A percentile compares a stretch with the other conserved stretches of the same genome.
Conservation (phyloP, 2,329 filamentous ascomycete genomes). For the Tolypocladium endophyticum region DNA sequence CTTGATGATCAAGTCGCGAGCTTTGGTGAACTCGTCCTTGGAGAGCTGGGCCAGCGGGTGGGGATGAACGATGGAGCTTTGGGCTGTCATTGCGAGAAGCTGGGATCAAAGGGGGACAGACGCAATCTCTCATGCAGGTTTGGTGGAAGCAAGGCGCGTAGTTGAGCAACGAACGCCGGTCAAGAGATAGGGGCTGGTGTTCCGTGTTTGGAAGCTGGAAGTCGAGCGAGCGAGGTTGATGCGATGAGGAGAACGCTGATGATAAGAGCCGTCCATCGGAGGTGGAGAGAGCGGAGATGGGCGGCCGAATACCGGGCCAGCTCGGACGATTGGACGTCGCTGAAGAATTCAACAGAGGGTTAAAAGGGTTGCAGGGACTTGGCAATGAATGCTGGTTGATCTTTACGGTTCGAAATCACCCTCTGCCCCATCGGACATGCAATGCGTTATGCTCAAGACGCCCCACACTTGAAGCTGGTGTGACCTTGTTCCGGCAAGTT, state of each 20-base stretch:
- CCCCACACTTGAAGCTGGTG: not conserved
- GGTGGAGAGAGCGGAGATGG: not conserved
- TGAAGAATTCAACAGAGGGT: no score
- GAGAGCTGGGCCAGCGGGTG: constrained; percentile 40
- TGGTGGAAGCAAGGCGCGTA: not conserved
- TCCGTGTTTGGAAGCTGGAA: not conserved
- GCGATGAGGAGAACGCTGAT: not conserved
- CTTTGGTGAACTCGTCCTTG: constrained; percentile 35
- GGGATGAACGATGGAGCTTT: constrained; percentile 1
- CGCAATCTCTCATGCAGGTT: not conserved
- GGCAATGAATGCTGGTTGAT: not conserved
- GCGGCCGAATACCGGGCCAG: not conserved
- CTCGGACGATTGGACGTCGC: not conserved
- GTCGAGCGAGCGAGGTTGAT: not conserved
- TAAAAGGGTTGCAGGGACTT: not conserved
- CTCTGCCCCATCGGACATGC: not conserved
- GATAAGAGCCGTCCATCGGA: not conserved
- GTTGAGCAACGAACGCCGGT: not conserved
- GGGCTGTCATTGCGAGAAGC: not conserved
- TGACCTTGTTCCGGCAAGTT: not conserved
- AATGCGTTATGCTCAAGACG: no score
- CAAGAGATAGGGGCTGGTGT: not conserved
- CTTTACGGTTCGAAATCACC: no score
- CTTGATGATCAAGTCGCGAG: constrained; percentile 33
- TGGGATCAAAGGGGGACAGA: not conserved